Percentiles rank a stretch among this genome's conserved stretches.
Conservation (phyloP, 352 stramenopile genomes). For the Phytophthora boehmeriae region DNA sequence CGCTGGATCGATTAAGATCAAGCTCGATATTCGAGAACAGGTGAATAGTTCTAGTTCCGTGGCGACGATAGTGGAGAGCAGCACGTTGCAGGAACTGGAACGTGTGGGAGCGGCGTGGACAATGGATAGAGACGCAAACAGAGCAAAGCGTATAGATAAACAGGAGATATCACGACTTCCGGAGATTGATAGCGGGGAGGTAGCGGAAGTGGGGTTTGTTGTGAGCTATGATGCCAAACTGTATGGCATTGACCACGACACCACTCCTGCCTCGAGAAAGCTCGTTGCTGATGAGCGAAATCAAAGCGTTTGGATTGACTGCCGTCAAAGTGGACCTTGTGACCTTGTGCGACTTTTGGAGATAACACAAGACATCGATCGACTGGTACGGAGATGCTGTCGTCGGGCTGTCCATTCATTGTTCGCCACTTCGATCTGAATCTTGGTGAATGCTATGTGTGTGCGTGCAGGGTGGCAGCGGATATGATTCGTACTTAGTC, state of each 20-base stretch:
- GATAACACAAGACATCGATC: constrained; percentile 71
- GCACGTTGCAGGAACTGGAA: constrained; percentile 36
- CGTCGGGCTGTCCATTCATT: neutral
- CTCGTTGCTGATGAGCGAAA: constrained; percentile 67
- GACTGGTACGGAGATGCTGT: constrained; percentile 29
- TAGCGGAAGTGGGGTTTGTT: constrained; percentile 56
- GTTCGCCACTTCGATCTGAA: neutral
- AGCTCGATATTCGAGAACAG: constrained; percentile 53
- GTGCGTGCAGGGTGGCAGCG: constrained; percentile 52
- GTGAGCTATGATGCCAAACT: constrained; percentile 73
- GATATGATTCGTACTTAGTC: constrained; percentile 67
- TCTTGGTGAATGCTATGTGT: neutral
- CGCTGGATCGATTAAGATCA: constrained; percentile 64
- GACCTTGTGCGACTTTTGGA: constrained; percentile 64
- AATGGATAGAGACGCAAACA: constrained; percentile 24
- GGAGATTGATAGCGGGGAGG: constrained; percentile 19
- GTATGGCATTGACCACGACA: constrained; percentile 63
- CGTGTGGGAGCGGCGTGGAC: constrained; percentile 30
- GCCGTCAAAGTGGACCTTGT: constrained; percentile 46
- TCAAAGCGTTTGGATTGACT: constrained; percentile 81
- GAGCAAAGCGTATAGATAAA: constrained; percentile 7
- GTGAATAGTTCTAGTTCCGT: constrained; percentile 43
- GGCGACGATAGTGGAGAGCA: constrained; percentile 11
- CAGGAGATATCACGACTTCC: constrained; percentile 9
- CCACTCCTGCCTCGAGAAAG: constrained; percentile 43